Evolutionary conservation across 2,329 filamentous ascomycete genomes (phyloP), one percentile per base, ranked within the genome.

Genomic region (Paraphaeosphaeria minitans): DNA sequence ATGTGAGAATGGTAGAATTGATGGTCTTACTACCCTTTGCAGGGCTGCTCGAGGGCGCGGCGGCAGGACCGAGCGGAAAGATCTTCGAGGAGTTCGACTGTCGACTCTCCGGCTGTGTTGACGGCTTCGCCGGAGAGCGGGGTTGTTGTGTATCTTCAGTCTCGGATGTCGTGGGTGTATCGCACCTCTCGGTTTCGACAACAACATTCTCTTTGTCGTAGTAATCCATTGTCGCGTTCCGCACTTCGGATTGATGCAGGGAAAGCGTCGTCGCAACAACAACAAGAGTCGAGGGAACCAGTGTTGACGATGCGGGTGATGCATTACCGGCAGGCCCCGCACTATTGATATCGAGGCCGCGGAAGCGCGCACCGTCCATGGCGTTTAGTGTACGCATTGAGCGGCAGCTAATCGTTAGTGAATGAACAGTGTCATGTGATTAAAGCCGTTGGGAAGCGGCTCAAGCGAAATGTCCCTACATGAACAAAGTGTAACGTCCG

Each of bases 381-480:
- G 47, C 29, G 47, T 49, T 37, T 29, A 29, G 27, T 29, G 27
- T 29, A 22, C 29, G 47, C 29, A 22, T 29, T 24, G 22, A 52
- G 22, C 49, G 37, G 35, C 16, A 52, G n/a, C 49, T 42, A 52
- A 42, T 22, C 37, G 48, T 52, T 42, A 52, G 49, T 52, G 49
- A 52, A 52, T 27, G 37, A 21, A 13, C 37, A 24, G 13, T 14
- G 35, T 52, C 49, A 52, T 52, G 49, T 52, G 49, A 52, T 21
- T 6, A 19, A 22, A 39, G 33, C 31, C 22, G 19, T 24, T 39
- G 13, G 6, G 4, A n/a, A n/a, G n/a, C n/a, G 45, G 13, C 27
- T 7, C 39, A 42, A 21, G 3, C 39, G 9, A 22, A 42, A 9
- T n/a, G n/a, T 7, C 16, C 39, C n/a, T n/a, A 42, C 21, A 7